phyloP scores from a whole-genome alignment of 164 flowering plant species.

The Platanus orientalis region DNA sequence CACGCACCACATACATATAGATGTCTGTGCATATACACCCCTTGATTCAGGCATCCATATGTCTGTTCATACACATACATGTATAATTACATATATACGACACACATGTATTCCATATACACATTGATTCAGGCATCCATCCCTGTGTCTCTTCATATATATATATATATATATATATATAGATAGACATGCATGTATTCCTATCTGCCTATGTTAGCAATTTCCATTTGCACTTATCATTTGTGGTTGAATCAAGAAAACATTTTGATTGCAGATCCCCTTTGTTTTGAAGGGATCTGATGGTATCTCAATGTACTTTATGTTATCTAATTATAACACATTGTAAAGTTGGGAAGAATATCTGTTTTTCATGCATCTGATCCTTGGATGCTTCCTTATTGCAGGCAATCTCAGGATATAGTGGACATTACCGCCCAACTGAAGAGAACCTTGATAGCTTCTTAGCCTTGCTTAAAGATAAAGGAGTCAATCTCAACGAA shows the following conservation, averaged over 20 bases:
- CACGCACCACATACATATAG: no score
- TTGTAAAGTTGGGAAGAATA: not conserved
- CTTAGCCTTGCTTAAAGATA: slow-evolving; percentile 48
- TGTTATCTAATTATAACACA: not conserved
- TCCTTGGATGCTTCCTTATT: slow-evolving; percentile 6
- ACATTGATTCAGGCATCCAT: no score
- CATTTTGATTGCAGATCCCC: not conserved
- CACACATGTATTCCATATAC: no score
- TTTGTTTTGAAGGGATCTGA: not conserved
- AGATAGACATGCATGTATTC: no score
- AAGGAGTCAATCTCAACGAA: slow-evolving; percentile 58
- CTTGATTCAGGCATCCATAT: no score
- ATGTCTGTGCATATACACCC: no score
- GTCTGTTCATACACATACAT: no score
- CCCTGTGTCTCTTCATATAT: no score
- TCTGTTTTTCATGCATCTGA: not conserved
- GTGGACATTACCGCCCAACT: slow-evolving; percentile 90
- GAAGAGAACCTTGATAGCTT: slow-evolving; percentile 61
- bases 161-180: no score
- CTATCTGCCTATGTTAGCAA: no score
- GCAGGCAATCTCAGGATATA: slow-evolving; percentile 81
- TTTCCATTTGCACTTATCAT: not conserved
- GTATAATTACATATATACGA: no score
- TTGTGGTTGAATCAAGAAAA: not conserved
- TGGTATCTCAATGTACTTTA: no score